These are phyloP conservation scores for Trypanosoma theileri DNA, from an alignment of 208 protist genomes.

Conservation along the genomic window DNA sequence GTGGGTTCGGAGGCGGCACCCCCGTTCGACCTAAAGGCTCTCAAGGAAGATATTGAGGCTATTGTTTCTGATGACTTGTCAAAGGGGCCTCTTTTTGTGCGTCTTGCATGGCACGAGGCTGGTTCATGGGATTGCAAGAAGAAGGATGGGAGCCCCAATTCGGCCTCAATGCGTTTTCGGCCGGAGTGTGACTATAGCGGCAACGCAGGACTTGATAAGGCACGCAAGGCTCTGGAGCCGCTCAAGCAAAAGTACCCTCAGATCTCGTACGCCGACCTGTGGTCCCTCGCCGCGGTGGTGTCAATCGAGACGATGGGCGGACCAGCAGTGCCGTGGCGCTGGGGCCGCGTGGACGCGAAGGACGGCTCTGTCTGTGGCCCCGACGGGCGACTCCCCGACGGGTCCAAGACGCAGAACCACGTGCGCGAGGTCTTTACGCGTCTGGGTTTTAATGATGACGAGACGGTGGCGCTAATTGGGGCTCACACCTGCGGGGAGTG, in stretches of 20 bases:
- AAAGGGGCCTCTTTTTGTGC: conserved; percentile 61
- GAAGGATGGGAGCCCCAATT: conserved; percentile 67
- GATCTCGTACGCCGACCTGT: conserved; percentile 94
- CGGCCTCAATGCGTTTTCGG: conserved; percentile 78
- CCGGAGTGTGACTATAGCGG: conserved; percentile 73
- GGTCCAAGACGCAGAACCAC: conserved; percentile 63
- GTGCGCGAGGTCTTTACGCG: conserved; percentile 88
- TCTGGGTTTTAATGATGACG: conserved; percentile 92
- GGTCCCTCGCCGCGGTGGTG: conserved; percentile 85
- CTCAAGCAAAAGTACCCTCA: conserved; percentile 84
- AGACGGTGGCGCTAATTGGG: conserved; percentile 93
- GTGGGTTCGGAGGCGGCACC: conserved; percentile 30
- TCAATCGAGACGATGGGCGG: conserved; percentile 93
- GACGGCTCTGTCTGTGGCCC: conserved; percentile 63
- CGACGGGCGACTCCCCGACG: conserved; percentile 91
- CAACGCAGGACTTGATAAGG: conserved; percentile 87
- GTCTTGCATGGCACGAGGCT: conserved; percentile 81
- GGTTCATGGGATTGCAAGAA: conserved; percentile 63
- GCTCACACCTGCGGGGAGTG: conserved; percentile 92
- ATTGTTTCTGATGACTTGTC: conserved; percentile 48
- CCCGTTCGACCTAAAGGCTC: conserved; percentile 51
- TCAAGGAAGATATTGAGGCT: conserved; percentile 59
- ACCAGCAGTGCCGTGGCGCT: conserved; percentile 80
- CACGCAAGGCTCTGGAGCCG: conserved; percentile 80
- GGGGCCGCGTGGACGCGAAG: conserved; percentile 81